Evolutionary conservation across 2,329 filamentous ascomycete species (phyloP).

Genomic region (Chrysoporthe puriensis): DNA sequence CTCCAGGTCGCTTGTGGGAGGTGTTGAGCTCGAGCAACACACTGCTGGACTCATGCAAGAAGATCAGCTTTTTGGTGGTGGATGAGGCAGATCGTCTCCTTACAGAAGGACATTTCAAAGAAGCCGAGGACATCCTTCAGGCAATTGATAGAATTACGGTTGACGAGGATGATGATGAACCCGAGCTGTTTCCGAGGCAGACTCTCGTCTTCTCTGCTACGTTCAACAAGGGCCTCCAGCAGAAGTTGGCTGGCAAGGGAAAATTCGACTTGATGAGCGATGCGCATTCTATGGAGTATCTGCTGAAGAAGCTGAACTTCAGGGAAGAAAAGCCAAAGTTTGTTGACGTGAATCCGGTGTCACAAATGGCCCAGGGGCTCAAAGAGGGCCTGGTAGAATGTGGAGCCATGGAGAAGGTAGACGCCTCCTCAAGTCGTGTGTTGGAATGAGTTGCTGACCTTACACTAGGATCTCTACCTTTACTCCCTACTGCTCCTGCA

Average conservation of each 20-base stretch:
- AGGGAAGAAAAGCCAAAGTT: slow-evolving; percentile 82
- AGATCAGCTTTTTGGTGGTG: slow-evolving; percentile 81
- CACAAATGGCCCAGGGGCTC: slow-evolving; percentile 84
- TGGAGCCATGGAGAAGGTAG: slow-evolving; percentile 86
- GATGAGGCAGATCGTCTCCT: slow-evolving; percentile 94
- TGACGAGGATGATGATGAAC: slow-evolving; percentile 53
- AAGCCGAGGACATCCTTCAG: slow-evolving; percentile 84
- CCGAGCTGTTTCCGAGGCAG: slow-evolving; percentile 63
- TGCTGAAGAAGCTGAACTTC: slow-evolving; percentile 89
- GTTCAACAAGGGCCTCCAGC: slow-evolving; percentile 88
- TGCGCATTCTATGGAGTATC: slow-evolving; percentile 87
- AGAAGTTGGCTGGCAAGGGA: slow-evolving; percentile 82
- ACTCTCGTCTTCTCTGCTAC: slow-evolving; percentile 97
- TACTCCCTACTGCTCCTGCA: slow-evolving; percentile 87
- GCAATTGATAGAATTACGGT: slow-evolving; percentile 76
- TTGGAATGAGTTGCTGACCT: slow-evolving; percentile 30
- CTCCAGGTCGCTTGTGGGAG: slow-evolving; percentile 93
- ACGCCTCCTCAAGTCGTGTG: slow-evolving; percentile 27
- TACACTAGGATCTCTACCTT: slow-evolving; percentile 77
- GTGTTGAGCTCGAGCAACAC: slow-evolving; percentile 77
- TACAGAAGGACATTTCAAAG: slow-evolving; percentile 93
- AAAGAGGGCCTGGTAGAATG: slow-evolving; percentile 93
- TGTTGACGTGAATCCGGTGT: slow-evolving; percentile 86
- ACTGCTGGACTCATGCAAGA: slow-evolving; percentile 70
- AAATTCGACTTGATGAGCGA: slow-evolving; percentile 70